Conservation (phyloP, 768 basidiomycete species). For the Boletus insuetus region DNA sequence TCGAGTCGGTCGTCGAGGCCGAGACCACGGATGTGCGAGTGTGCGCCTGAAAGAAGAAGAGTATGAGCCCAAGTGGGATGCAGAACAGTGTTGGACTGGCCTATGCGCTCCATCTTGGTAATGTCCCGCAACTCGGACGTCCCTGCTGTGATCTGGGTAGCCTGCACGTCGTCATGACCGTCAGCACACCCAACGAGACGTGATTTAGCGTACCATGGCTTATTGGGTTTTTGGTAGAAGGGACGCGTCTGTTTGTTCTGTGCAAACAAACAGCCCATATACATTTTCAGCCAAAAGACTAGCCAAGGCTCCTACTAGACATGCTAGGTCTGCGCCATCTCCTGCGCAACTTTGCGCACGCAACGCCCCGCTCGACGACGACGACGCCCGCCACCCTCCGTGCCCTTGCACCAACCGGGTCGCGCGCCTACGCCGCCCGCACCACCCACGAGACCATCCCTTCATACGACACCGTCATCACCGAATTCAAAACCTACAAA, state of each 20-base stretch:
- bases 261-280: slow-evolving; percentile 24
- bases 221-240: slow-evolving; percentile 1
- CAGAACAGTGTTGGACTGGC: slow-evolving; percentile 34
- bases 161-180: slow-evolving; percentile 33
- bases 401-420: slow-evolving; percentile 2
- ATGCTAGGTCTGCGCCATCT: slow-evolving; percentile 20
- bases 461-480: slow-evolving; percentile 39
- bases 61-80: not conserved
- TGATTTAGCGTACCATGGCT: slow-evolving; percentile 25
- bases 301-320: too few relatives aligned
- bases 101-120: slow-evolving; percentile 92
- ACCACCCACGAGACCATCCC: slow-evolving; percentile 30
- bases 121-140: slow-evolving; percentile 81
- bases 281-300: too few relatives aligned
- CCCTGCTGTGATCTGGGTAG: slow-evolving; percentile 73
- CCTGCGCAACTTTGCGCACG: slow-evolving; percentile 15
- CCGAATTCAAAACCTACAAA: slow-evolving; percentile 85
- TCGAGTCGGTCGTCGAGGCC: slow-evolving; percentile 92
- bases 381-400: slow-evolving; percentile 6
- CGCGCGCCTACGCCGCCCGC: slow-evolving; percentile 36
- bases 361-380: not conserved
- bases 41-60: slow-evolving; percentile 57
- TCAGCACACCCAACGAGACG: slow-evolving; percentile 1
- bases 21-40: slow-evolving; percentile 94
- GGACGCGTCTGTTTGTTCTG: slow-evolving; percentile 34